Evolutionary conservation across 192 early-diverging fungal genomes (phyloP).

Genomic region (Podila clonocystis): DNA sequence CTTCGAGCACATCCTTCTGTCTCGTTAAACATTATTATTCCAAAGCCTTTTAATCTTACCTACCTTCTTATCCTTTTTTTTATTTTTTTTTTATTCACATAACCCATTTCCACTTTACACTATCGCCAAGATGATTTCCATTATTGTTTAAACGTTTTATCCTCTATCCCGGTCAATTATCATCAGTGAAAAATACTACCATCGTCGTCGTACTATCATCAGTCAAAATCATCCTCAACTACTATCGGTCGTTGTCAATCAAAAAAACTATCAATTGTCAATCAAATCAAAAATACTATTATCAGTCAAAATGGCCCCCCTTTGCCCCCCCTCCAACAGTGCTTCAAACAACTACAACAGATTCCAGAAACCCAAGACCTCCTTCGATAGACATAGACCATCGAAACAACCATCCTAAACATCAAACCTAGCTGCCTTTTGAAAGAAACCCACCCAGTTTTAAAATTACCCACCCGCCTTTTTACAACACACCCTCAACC

Average conservation of each 20-base stretch:
- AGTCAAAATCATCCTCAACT: constrained; percentile 10
- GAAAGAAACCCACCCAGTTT: constrained; percentile 1
- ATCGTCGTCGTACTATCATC: constrained; percentile 5
- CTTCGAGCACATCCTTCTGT: not conserved
- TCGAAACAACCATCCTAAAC: constrained; percentile 39
- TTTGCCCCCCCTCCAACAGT: constrained; percentile 21
- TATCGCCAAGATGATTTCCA: constrained; percentile 38
- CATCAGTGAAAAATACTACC: constrained; percentile 17
- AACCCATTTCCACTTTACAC: constrained; percentile 6
- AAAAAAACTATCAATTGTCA: constrained; percentile 11
- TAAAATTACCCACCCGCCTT: not conserved
- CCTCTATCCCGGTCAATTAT: constrained; percentile 1
- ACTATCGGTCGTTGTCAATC: constrained; percentile 1
- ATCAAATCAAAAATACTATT: not conserved
- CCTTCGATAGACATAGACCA: constrained; percentile 47
- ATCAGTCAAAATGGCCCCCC: constrained; percentile 29
- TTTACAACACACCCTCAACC: not conserved
- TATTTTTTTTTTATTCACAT: constrained; percentile 3
- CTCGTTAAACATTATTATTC: not conserved
- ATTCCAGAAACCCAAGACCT: constrained; percentile 37
- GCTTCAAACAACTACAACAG: constrained; percentile 34
- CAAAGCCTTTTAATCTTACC: not conserved
- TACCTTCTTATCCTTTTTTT: constrained; percentile 1
- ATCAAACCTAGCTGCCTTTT: not conserved
- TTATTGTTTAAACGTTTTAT: constrained; percentile 39